These are phyloP conservation scores for Naganishia cerealis DNA, from an alignment of 1,284 basidiomycete species.

Conservation along the genomic window DNA sequence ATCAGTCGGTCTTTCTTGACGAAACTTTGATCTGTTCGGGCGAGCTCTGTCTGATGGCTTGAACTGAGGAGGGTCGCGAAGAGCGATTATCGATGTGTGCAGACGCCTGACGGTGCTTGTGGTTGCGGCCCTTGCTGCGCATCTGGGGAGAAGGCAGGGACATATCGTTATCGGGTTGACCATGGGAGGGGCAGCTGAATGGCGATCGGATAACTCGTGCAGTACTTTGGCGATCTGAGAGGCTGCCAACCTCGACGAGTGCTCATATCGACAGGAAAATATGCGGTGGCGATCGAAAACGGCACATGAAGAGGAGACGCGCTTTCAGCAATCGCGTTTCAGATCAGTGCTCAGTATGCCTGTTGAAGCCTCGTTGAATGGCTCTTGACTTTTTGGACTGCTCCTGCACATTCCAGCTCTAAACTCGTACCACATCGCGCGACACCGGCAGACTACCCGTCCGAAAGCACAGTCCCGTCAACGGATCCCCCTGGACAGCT, in stretches of 20 bases:
- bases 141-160: conserved; percentile 14
- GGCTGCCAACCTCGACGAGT: neutral
- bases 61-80: conserved; percentile 2
- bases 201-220: too few relatives aligned
- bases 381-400: too few relatives aligned
- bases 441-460: neutral
- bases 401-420: too few relatives aligned
- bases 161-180: conserved; percentile 3
- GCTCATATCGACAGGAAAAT: neutral
- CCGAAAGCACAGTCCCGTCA: neutral
- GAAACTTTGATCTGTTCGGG: neutral
- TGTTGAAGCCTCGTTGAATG: too few relatives aligned
- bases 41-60: neutral
- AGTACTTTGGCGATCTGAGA: too few relatives aligned
- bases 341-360: neutral
- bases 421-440: neutral
- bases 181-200: neutral
- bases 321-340: conserved; percentile 16
- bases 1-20: neutral
- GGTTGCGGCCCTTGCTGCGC: conserved; percentile 10
- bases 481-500: neutral
- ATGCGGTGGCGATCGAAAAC: conserved; percentile 9
- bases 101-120: conserved; percentile 3
- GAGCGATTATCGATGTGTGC: neutral
- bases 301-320: conserved; percentile 22